phyloP scores from a whole-genome alignment of 2,329 filamentous ascomycete species.

The Aspergillus tanneri region DNA sequence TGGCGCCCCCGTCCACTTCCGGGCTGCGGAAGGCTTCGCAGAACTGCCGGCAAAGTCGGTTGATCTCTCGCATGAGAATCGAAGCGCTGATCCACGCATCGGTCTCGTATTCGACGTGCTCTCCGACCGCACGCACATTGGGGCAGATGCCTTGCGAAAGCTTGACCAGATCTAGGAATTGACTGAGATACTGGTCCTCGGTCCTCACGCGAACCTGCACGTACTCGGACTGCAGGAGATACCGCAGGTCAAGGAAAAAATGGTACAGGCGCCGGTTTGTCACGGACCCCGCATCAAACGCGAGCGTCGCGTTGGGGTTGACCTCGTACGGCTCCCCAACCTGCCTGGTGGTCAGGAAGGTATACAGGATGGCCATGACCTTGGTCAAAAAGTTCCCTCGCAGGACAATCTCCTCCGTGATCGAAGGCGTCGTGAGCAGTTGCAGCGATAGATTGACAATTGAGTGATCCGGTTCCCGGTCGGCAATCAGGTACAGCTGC shows the following conservation, averaged over 20 bases:
- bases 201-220: slow-evolving; percentile 81
- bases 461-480: slow-evolving; percentile 94
- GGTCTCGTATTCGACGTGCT: slow-evolving; percentile 97
- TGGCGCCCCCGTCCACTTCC: slow-evolving; percentile 61
- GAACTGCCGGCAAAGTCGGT: slow-evolving; percentile 83
- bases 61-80: slow-evolving; percentile 90
- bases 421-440: slow-evolving; percentile 94
- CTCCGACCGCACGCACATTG: slow-evolving; percentile 84
- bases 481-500: slow-evolving; percentile 91
- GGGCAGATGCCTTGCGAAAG: slow-evolving; percentile 96
- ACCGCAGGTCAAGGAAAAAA: slow-evolving; percentile 93
- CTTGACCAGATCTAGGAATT: slow-evolving; percentile 94
- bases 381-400: slow-evolving; percentile 94
- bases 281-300: slow-evolving; percentile 90
- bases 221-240: slow-evolving; percentile 82
- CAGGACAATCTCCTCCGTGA: slow-evolving; percentile 92
- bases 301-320: slow-evolving; percentile 78
- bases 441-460: slow-evolving; percentile 97
- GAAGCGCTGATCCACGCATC: slow-evolving; percentile 98
- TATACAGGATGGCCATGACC: slow-evolving; percentile 93
- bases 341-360: slow-evolving; percentile 92
- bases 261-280: slow-evolving; percentile 96
- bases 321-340: slow-evolving; percentile 92
- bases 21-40: slow-evolving; percentile 78
- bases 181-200: slow-evolving; percentile 83